Conservation (phyloP, 371 early-diverging fungal genomes). For the Nematocida minor region DNA sequence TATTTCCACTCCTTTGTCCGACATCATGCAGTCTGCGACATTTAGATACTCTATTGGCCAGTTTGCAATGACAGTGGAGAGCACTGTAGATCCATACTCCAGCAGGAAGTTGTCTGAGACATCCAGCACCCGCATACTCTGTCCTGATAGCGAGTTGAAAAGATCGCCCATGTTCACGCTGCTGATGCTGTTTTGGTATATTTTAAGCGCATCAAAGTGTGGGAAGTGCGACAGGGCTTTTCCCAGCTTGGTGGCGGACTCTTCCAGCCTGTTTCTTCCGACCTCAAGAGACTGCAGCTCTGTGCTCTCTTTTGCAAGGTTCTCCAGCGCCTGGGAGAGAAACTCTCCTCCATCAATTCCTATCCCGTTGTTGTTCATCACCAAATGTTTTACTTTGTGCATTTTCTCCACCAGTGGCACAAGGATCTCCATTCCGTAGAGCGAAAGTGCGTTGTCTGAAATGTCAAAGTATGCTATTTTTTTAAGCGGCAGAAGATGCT, state of each 20-base stretch:
- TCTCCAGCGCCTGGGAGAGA: conserved; percentile 46
- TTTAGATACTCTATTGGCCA: conserved; percentile 56
- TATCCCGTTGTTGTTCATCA: conserved; percentile 65
- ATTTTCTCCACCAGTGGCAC: conserved; percentile 51
- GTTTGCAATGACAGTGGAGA: conserved; percentile 49
- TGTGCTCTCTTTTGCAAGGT: conserved; percentile 52
- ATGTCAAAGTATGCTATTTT: conserved; percentile 56
- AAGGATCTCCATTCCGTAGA: conserved; percentile 62
- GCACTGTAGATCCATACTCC: conserved; percentile 51
- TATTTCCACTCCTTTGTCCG: conserved; percentile 54
- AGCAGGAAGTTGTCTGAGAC: conserved; percentile 64
- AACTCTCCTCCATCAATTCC: conserved; percentile 61
- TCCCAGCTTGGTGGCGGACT: conserved; percentile 51
- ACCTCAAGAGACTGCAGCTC: conserved; percentile 59
- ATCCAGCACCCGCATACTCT: conserved; percentile 57
- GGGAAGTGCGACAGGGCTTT: conserved; percentile 53
- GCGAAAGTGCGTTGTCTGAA: conserved; percentile 64
- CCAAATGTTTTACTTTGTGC: conserved; percentile 52
- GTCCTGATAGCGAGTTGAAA: conserved; percentile 37
- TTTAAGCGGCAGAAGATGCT: conserved; percentile 17
- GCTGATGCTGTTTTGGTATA: conserved; percentile 64
- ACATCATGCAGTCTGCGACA: conserved; percentile 59
- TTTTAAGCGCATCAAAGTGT: conserved; percentile 56
- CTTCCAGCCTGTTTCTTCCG: conserved; percentile 63
- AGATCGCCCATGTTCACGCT: conserved; percentile 54